These are phyloP conservation scores for Pezizomycotina sp. DNA, from an alignment of 2,329 filamentous ascomycete genomes.

Conservation along the genomic window DNA sequence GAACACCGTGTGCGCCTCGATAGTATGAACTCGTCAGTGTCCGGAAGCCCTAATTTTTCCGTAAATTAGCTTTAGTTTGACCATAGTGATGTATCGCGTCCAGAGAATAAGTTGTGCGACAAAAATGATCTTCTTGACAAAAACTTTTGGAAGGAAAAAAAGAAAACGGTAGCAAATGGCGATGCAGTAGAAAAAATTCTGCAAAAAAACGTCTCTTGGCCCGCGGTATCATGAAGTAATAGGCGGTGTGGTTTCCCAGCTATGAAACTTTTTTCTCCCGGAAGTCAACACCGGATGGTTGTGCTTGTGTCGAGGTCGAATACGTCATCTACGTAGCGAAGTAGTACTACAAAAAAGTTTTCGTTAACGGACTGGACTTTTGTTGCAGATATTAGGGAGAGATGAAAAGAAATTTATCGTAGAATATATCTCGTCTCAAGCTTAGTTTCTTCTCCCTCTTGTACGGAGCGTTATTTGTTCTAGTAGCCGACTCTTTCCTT, in stretches of 20 bases:
- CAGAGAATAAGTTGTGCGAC: neutral
- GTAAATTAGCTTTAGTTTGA: neutral
- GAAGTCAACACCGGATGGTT: constrained; percentile 43
- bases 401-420: too few relatives aligned
- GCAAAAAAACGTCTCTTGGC: constrained; percentile 21
- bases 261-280: constrained; percentile 41
- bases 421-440: too few relatives aligned
- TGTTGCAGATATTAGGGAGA: too few relatives aligned
- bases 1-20: constrained; percentile 36
- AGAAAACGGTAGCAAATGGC: neutral
- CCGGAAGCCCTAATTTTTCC: constrained; percentile 30
- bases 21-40: constrained; percentile 38
- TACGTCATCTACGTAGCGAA: constrained; percentile 41
- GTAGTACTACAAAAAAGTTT: constrained; percentile 36
- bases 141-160: neutral
- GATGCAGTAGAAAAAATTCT: neutral
- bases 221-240: constrained; percentile 38
- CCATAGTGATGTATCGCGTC: neutral
- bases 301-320: constrained; percentile 40
- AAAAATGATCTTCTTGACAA: neutral
- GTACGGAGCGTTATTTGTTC: too few relatives aligned
- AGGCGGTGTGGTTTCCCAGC: constrained; percentile 38
- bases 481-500: too few relatives aligned
- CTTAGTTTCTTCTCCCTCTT: too few relatives aligned
- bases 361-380: too few relatives aligned